phyloP scores from a whole-genome alignment of 2,329 filamentous ascomycete genomes.

The Emmonsiellopsis sp. region DNA sequence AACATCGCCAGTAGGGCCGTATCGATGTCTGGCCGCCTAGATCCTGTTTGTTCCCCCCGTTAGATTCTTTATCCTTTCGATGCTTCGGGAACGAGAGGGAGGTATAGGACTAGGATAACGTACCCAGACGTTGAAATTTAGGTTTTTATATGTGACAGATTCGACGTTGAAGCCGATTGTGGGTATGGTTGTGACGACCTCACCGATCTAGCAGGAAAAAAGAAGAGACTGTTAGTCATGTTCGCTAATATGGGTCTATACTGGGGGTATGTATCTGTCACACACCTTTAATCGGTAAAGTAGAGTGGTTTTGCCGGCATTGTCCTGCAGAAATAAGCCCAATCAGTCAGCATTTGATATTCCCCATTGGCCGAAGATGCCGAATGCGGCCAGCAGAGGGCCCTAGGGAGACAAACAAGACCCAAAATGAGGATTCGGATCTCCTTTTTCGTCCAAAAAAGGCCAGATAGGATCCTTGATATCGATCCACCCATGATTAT shows the following conservation, averaged over 20 bases:
- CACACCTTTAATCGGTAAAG: slow-evolving; percentile 88
- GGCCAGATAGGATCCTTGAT: slow-evolving; percentile 53
- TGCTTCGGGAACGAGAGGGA: neutral
- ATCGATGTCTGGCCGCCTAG: slow-evolving; percentile 98
- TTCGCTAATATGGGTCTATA: neutral
- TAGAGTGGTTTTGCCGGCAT: slow-evolving; percentile 95
- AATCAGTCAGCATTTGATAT: slow-evolving; percentile 11
- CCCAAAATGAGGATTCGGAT: slow-evolving; percentile 92
- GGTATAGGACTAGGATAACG: slow-evolving; percentile 20
- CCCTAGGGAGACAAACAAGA: slow-evolving; percentile 53
- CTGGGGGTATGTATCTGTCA: neutral
- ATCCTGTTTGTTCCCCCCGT: slow-evolving; percentile 48
- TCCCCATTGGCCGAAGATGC: neutral
- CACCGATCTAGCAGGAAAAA: slow-evolving; percentile 62
- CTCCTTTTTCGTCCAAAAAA: slow-evolving; percentile 92
- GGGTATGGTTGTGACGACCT: slow-evolving; percentile 97
- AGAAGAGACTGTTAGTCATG: neutral
- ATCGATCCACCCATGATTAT: slow-evolving; percentile 47
- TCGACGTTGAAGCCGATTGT: slow-evolving; percentile 99
- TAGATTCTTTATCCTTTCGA: slow-evolving; percentile 1
- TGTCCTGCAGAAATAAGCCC: slow-evolving; percentile 56
- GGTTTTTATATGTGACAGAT: slow-evolving; percentile 94
- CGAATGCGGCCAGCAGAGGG: slow-evolving; percentile 5
- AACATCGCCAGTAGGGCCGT: slow-evolving; percentile 97
- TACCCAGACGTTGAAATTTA: slow-evolving; percentile 99